phyloP scores from a whole-genome alignment of 2,329 filamentous ascomycete genomes.

The Podosphaera xanthii region DNA sequence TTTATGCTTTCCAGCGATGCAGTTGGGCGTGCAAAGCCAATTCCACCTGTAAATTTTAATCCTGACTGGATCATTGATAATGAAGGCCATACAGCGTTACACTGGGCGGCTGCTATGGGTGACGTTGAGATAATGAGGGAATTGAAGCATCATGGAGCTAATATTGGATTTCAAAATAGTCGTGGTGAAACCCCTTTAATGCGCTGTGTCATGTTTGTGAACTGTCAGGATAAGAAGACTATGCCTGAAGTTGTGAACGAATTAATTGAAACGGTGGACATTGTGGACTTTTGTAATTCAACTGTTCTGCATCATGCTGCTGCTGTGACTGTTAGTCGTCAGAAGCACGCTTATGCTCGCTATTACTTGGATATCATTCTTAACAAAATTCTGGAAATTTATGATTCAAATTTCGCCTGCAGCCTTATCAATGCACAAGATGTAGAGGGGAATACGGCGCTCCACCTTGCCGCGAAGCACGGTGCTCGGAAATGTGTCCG shows the following conservation, averaged over 20 bases:
- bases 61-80: slow-evolving; percentile 85
- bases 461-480: slow-evolving; percentile 52
- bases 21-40: slow-evolving; percentile 30
- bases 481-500: slow-evolving; percentile 80
- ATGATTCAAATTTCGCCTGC: slow-evolving; percentile 55
- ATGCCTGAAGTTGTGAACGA: slow-evolving; percentile 71
- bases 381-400: slow-evolving; percentile 61
- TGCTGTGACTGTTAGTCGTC: slow-evolving; percentile 59
- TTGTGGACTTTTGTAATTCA: slow-evolving; percentile 38
- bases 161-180: slow-evolving; percentile 44
- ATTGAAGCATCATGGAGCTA: slow-evolving; percentile 59
- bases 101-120: slow-evolving; percentile 96
- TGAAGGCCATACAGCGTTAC: slow-evolving; percentile 75
- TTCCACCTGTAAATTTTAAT: slow-evolving; percentile 68
- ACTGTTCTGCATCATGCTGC: slow-evolving; percentile 16
- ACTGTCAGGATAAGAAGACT: slow-evolving; percentile 82
- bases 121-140: slow-evolving; percentile 81
- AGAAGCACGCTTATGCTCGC: slow-evolving; percentile 68
- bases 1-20: slow-evolving; percentile 60
- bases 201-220: slow-evolving; percentile 85
- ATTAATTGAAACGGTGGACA: slow-evolving; percentile 59
- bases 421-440: slow-evolving; percentile 64
- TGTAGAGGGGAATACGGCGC: slow-evolving; percentile 67
- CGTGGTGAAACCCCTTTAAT: slow-evolving; percentile 80
- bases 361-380: slow-evolving; percentile 88